phyloP scores from a whole-genome alignment of 1,284 basidiomycete species.

The Malassezia sympodialis region DNA sequence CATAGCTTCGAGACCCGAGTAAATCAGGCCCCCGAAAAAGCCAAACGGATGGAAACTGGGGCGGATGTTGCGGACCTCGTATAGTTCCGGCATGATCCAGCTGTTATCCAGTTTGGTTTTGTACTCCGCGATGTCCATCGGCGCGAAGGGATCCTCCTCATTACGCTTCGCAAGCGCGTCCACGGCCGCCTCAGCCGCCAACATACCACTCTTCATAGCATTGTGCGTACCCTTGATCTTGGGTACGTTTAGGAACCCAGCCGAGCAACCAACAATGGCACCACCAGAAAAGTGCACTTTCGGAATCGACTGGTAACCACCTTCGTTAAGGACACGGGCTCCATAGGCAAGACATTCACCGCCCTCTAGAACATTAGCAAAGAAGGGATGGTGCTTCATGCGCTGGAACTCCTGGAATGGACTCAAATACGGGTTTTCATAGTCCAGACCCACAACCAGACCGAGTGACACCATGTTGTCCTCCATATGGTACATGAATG shows the following conservation, averaged over 20 bases:
- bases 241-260: constrained; percentile 86
- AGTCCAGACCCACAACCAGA: constrained; percentile 86
- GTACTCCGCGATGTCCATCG: constrained; percentile 68
- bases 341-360: constrained; percentile 78
- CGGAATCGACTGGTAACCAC: constrained; percentile 85
- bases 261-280: constrained; percentile 86
- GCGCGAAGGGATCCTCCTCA: constrained; percentile 17
- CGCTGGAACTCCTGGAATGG: constrained; percentile 90
- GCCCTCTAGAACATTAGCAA: constrained; percentile 67
- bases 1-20: constrained; percentile 80
- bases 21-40: constrained; percentile 75
- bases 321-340: constrained; percentile 82
- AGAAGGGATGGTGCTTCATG: constrained; percentile 95
- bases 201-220: constrained; percentile 98
- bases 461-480: constrained; percentile 83
- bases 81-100: constrained; percentile 78
- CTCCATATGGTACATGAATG: constrained; percentile 92
- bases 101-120: constrained; percentile 64
- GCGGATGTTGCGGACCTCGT: constrained; percentile 83
- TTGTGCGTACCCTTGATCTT: constrained; percentile 99
- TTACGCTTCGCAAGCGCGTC: constrained; percentile 54
- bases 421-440: constrained; percentile 82
- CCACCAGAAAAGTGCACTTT: constrained; percentile 89
- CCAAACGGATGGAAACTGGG: constrained; percentile 81
- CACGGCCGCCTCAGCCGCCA: constrained; percentile 81